Conservation (phyloP, 768 basidiomycete genomes). For the Pleurotus cornucopiae region DNA sequence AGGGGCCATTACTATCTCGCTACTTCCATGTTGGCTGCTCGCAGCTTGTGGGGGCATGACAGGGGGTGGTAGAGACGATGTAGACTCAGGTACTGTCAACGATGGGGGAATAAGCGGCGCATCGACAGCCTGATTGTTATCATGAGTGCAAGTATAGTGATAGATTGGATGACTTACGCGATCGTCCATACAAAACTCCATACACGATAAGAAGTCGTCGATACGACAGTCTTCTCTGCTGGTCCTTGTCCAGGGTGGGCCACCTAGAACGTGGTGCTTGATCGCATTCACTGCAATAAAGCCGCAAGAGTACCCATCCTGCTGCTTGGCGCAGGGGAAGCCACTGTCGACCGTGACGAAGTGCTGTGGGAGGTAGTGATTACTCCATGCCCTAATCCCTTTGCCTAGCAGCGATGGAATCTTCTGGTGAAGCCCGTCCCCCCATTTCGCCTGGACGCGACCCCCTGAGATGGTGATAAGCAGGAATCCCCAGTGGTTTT, state of each 20-base stretch:
- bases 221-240: background rate
- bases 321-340: background rate
- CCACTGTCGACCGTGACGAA: background rate
- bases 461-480: background rate
- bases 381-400: background rate
- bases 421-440: background rate
- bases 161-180: background rate
- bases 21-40: too few relatives aligned
- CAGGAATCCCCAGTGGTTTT: slow-evolving; percentile 11
- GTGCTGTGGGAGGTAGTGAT: background rate
- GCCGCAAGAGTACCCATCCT: background rate
- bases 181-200: background rate
- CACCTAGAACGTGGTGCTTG: background rate
- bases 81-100: background rate
- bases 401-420: background rate
- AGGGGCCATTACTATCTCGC: too few relatives aligned
- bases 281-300: background rate
- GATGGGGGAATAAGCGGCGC: background rate
- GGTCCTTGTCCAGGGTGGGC: background rate
- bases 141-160: background rate
- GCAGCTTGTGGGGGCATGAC: background rate
- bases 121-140: background rate
- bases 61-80: background rate
- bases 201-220: background rate
- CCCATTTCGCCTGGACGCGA: background rate